Percentiles rank a stretch among this genome's conserved stretches.
phyloP scores from a whole-genome alignment of 257 asterid genomes.

The Penstemon eatonii region DNA sequence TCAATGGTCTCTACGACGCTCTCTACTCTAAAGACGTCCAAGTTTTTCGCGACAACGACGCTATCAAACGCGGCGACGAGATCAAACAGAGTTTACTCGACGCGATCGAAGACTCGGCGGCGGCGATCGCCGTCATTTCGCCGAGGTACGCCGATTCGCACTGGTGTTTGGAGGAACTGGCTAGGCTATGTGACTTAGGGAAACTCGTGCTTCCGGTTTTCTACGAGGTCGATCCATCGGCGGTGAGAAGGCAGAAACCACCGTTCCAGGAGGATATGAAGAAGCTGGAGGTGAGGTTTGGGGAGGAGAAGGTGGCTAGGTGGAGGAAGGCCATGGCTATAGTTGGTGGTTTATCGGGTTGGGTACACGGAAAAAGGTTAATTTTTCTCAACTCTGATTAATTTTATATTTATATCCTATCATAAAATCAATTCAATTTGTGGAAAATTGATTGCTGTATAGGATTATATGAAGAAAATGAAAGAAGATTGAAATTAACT shows the following conservation, averaged over 20 bases:
- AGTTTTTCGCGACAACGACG: constrained; percentile 34
- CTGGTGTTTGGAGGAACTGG: constrained; percentile 40
- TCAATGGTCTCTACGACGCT: constrained; percentile 27
- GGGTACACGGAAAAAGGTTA: constrained; percentile 29
- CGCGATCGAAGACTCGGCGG: constrained; percentile 37
- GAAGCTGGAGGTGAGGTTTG: not conserved
- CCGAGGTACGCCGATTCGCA: constrained; percentile 32
- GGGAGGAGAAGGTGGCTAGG: constrained; percentile 1
- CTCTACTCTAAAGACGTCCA: constrained; percentile 29
- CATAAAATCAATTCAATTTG: no score
- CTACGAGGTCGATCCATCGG: constrained; percentile 30
- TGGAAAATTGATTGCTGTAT: no score
- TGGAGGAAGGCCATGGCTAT: constrained; percentile 38
- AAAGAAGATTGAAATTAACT: no score
- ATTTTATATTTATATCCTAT: no score
- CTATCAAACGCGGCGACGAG: constrained; percentile 26
- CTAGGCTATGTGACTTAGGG: constrained; percentile 19
- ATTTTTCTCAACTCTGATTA: not conserved
- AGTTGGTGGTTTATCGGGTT: constrained; percentile 35
- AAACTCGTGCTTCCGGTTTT: constrained; percentile 33
- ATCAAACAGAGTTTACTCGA: constrained; percentile 18
- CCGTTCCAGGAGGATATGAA: constrained; percentile 24
- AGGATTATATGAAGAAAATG: no score
- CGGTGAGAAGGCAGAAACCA: constrained; percentile 35
- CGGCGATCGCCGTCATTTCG: constrained; percentile 34